Conservation (phyloP, 495 filamentous ascomycete species). For the Pyrenula aspistea region DNA sequence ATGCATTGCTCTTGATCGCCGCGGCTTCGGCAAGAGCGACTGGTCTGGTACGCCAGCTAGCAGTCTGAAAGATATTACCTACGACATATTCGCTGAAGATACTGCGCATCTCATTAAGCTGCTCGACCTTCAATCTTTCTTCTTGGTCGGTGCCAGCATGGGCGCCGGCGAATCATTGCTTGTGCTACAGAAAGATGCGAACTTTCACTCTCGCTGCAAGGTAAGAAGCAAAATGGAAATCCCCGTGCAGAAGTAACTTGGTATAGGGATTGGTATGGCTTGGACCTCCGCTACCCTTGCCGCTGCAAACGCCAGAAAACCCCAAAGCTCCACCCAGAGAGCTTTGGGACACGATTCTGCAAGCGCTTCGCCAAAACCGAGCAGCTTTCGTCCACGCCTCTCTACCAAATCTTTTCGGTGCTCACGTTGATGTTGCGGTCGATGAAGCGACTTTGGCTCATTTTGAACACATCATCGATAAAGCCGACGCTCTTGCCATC, state of each 20-base stretch:
- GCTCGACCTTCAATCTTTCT: slow-evolving; percentile 7
- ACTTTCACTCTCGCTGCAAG: slow-evolving; percentile 5
- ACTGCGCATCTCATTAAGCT: slow-evolving; percentile 1
- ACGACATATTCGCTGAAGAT: slow-evolving; percentile 12
- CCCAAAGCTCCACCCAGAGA: background rate
- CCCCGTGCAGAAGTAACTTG: too few relatives aligned
- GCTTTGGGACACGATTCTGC: slow-evolving; percentile 1
- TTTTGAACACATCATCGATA: slow-evolving; percentile 4
- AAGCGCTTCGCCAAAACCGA: background rate
- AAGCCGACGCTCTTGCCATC: slow-evolving; percentile 5
- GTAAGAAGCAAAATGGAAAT: background rate
- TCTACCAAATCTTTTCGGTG: background rate
- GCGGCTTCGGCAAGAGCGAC: slow-evolving; percentile 16
- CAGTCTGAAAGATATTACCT: slow-evolving; percentile 5
- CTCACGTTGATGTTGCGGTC: background rate
- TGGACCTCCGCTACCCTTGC: background rate
- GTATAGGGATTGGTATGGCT: background rate
- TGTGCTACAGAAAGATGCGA: slow-evolving; percentile 2
- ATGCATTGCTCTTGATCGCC: slow-evolving; percentile 16
- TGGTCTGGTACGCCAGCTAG: slow-evolving; percentile 7
- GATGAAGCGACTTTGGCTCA: background rate
- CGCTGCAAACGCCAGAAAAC: background rate
- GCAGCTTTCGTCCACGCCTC: background rate
- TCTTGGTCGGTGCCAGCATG: slow-evolving; percentile 15
- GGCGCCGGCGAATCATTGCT: slow-evolving; percentile 11